Evolutionary conservation across 306 rosid genomes (phyloP).

Genomic region (Elaeagnus macrophylla): DNA sequence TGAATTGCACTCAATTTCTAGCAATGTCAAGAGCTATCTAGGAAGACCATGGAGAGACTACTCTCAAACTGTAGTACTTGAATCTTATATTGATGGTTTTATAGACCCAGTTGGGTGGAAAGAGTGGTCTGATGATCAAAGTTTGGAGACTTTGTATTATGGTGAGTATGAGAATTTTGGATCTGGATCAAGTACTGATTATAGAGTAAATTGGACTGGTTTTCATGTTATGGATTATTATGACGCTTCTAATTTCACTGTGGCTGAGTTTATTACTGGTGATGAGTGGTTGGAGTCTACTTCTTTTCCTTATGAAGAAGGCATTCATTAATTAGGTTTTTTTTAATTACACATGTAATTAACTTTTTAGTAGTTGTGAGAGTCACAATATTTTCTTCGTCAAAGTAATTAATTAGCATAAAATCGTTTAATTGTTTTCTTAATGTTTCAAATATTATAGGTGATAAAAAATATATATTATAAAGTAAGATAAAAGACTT

Average conservation of each 20-base stretch:
- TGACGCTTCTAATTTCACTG: constrained; percentile 54
- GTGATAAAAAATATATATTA: too few species aligned
- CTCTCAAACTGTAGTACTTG: constrained; percentile 47
- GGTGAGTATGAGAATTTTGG: constrained; percentile 67
- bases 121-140: constrained; percentile 35
- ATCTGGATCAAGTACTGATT: constrained; percentile 48
- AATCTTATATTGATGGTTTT: constrained; percentile 51
- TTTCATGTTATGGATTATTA: constrained; percentile 45
- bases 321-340: constrained; percentile 24
- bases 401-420: too few species aligned
- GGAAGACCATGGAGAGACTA: constrained; percentile 67
- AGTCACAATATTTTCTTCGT: neutral
- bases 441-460: too few species aligned
- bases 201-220: constrained; percentile 53
- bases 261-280: constrained; percentile 47
- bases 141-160: constrained; percentile 47
- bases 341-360: neutral
- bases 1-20: constrained; percentile 29
- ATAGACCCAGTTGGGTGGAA: constrained; percentile 61
- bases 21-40: constrained; percentile 45
- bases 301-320: constrained; percentile 66
- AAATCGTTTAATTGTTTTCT: too few species aligned
- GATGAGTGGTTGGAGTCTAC: constrained; percentile 65
- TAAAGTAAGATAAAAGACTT: too few species aligned
- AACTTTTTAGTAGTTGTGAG: neutral